A percentile compares a stretch with the other conserved stretches of the same genome.
Conservation (phyloP, 2,329 filamentous ascomycete genomes). For the Chalara sp. region DNA sequence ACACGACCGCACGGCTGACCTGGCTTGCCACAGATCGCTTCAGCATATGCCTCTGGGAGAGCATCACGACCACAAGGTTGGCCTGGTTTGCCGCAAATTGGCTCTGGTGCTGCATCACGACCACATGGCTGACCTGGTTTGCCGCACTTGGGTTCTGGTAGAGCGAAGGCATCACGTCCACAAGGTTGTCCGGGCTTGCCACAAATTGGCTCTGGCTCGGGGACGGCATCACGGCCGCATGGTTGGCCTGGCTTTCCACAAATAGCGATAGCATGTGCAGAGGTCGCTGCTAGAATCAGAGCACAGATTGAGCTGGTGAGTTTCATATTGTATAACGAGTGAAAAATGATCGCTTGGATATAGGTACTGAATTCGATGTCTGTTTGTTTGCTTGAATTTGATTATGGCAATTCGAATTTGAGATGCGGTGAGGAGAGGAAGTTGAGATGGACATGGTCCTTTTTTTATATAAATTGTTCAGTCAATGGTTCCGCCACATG, state of each 20-base stretch:
- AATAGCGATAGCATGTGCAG: slow-evolving; percentile 3
- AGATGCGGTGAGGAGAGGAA: not conserved
- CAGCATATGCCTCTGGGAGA: not conserved
- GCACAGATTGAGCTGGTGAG: slow-evolving; percentile 5
- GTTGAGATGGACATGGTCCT: not conserved
- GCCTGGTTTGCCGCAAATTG: slow-evolving; percentile 4
- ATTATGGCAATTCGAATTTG: not conserved
- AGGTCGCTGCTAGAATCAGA: slow-evolving; percentile 5
- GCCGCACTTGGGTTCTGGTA: slow-evolving; percentile 3
- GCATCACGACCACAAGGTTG: slow-evolving; percentile 4
- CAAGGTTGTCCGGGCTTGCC: slow-evolving; percentile 7
- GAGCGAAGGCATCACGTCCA: not conserved
- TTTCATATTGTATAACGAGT: slow-evolving; percentile 3
- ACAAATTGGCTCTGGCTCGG: slow-evolving; percentile 5
- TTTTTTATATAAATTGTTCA: no score
- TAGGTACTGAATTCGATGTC: not conserved
- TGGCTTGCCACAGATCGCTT: not conserved
- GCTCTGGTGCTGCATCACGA: not conserved
- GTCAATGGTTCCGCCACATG: no score
- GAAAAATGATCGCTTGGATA: not conserved
- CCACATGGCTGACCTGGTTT: slow-evolving; percentile 4
- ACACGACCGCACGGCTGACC: not conserved
- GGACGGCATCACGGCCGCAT: slow-evolving; percentile 3
- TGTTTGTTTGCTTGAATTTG: not conserved
- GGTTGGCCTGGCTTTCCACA: slow-evolving; percentile 7